Base-by-base conservation (phyloP, 2,329 filamentous ascomycete genomes). In the Alternaria arborescens region DNA sequence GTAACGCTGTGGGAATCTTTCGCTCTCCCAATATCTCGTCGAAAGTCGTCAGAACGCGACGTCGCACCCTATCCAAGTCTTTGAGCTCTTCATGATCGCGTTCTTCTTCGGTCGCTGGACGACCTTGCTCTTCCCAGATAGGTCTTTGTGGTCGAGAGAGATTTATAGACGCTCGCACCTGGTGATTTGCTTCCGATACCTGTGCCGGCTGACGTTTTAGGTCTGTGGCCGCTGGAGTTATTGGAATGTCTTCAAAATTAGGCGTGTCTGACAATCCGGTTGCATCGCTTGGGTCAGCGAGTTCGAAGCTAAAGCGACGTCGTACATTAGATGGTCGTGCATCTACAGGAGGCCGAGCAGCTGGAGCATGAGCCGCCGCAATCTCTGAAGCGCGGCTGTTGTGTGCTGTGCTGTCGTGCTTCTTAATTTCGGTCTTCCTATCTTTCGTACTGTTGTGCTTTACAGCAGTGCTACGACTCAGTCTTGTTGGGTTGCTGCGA, bases 241-340 rank as follows among this genome's bases (percentile, higher is more conserved):
- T 26, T 5, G 12, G 11, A 3, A 30, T 0, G 2, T 30, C n/a
- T 41, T 43, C 26, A 8, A 32, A 22, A 8, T 53, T 40, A 30
- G 16, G 51, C 1, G 26, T 28, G 11, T 30, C 8, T 2, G 26
- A 18, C 5, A 14, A 7, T 3, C 8, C 36, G 14, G 6, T 20
- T 1, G 20, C 34, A 38, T 30, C 16, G 26, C 34, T 4, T 8
- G 8, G 22, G 8, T 16, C 11, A 26, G 12, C 20, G 14, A 24
- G 16, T 16, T 50, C 57, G 22, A 59, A 59, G 52, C 51, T 59
- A 18, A 59, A 44, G 10, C 38, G 57, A 44, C 38, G 43, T 28
- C 38, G 43, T 28, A 32, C 16, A 38, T 38, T 8, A 1, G 14
- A 5, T 3, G 44, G 38, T 11, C 30, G 30, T 10, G 16, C 2